Evolutionary conservation across 2,329 filamentous ascomycete genomes (phyloP), one percentile per base, ranked within the genome.

Genomic region (Diaporthe vexans): DNA sequence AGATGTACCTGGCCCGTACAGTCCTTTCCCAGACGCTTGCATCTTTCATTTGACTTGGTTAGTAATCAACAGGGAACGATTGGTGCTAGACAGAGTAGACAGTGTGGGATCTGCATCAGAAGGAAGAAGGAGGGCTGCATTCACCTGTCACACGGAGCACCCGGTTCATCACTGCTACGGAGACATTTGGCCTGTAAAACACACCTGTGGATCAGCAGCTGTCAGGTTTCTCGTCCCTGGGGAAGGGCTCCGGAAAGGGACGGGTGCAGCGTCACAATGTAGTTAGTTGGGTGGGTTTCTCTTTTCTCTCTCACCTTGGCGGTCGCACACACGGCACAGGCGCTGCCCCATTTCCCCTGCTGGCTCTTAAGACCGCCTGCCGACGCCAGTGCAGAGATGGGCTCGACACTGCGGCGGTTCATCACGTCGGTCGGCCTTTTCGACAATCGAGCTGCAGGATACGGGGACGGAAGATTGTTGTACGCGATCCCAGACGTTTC

Each of bases 1-100:
- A 83, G 84, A 77, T 87, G 87, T 35, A 88, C 79, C 76, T 89
- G 87, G 15, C 81, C 82, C 0, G 82, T 80, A 74, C 88, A 89
- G 46, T 85, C 83, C 75, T 88, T 89, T 51, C 83, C 82, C 7
- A 89, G 79, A 19, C 87, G 81, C 73, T 87, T 83, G 74, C 87
- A 89, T 74, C 87, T 88, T 76, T 2, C 26, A 3, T n/a, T 7
- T 21, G 2, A 3, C 19, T 7, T 21, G 2, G 3, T 65, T 29
- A 63, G 54, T 63, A 54, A 72, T 35, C 35, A 29, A 13, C 26
- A 19, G 40, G 40, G 40, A 3, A 43, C 5, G 5, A 19, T 17
- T 43, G 15, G 40, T 43, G 19, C 13, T 19, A 43, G 40, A 17
- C 4, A 19, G 15, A 43, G 40, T 43, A 17, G 40, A 75, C 37